Base-by-base conservation (phyloP, 441 rosid genomes). In the Erodium chrysanthum region DNA sequence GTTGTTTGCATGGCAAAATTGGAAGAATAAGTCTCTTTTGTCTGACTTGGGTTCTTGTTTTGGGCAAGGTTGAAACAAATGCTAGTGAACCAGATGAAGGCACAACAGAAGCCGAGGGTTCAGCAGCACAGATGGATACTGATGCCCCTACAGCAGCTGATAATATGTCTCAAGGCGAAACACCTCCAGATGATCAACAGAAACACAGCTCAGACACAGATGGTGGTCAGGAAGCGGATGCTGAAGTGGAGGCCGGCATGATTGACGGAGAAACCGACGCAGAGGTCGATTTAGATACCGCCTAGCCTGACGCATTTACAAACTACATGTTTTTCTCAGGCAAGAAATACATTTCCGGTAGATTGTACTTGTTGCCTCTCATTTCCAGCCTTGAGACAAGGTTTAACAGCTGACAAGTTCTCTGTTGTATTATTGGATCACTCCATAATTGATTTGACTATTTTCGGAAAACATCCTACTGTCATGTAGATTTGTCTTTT, bases 191-290 rank as follows among this genome's bases (percentile, higher is more conserved):
- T 27, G 98, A 88, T 69, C 82, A 81, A 17, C 88, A 81, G 76
- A 89, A 86, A 86, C 90, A 82, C 31, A 84, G 86, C 80, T 80
- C 96, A 0, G 96, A 91, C 25, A 77, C 84, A 0, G 91, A 89
- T 23, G 79, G 64, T 0, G 93, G 92, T 66, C 97, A 83, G 72
- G 97, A 93, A 70, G 82, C 88, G 92, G n/a, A 95, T 84, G 66
- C 65, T 83, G 85, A 85, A 73, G 82, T 46, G 1, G 91, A 85
- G 68, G 71, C 78, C 0, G 92, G 84, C 25, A 52, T 73, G 66
- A 68, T 81, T 4, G 91, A 90, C 31, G 79, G 88, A 5, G 97
- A 91, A 80, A 82, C 92, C 1, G 97, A 94, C 68, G 85, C 88
- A 12, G 94, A 89, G 72, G 87, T 71, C 58, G 90, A 89, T 68